Base-by-base conservation (phyloP, 371 early-diverging fungal genomes). In the Nosema bombycis region DNA sequence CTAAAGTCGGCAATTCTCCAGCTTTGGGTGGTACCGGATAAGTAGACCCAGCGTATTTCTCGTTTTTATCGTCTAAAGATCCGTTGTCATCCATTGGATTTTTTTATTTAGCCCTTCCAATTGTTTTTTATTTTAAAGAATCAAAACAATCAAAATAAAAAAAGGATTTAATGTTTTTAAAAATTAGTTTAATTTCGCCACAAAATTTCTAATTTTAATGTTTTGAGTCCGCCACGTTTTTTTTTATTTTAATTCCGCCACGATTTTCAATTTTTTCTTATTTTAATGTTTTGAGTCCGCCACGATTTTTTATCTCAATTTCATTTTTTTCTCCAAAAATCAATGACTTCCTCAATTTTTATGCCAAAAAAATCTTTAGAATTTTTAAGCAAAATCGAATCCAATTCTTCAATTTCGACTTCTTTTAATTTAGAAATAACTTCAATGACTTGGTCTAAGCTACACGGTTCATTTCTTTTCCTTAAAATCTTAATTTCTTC, bases 381-480 rank as follows among this genome's bases (percentile, higher is more conserved):
- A 70, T 83, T 83, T 58, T 69, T 38, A 18, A 57, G 21, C 15
- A 72, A 0, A 55, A 54, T 62, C 21, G 60, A 28, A 29, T 34
- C 58, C 1, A 78, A 26, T 30, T 72, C 57, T 56, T 80, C 76
- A 28, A 58, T 65, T 0, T n/a, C 10, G 29, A 80, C 77, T 3
- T 56, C 66, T 71, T 82, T 86, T 2, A 84, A 78, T 15, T 77
- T 55, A 18, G 79, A 46, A 70, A 86, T 70, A n/a, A 69, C 70
- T 63, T 84, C 84, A 36, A 77, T 65, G 2, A 85, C 76, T 63
- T 83, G 66, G 28, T 33, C n/a, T 3, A 86, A 23, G 72, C 64
- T 73, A n/a, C 26, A 38, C 12, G 86, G 86, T 61, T 83, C 82
- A 64, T 85, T 86, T 73, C 65, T 70, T 61, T 78, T 82, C 64